phyloP scores from a whole-genome alignment of 2,329 filamentous ascomycete genomes.

The Alternaria longipes region DNA sequence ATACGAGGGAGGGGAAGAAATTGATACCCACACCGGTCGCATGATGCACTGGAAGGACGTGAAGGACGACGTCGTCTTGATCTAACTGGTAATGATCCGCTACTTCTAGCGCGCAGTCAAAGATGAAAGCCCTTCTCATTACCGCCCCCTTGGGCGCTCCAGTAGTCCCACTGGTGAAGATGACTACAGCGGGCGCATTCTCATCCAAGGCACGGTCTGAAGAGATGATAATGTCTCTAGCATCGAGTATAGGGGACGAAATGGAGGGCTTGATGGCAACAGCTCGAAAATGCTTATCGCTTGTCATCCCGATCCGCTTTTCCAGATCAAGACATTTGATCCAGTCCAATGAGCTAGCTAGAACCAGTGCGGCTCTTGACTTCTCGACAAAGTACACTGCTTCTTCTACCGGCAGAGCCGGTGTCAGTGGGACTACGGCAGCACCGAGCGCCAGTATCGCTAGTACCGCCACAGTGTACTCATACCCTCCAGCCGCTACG shows the following conservation, averaged over 20 bases:
- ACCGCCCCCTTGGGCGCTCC: conserved; percentile 58
- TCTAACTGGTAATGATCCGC: conserved; percentile 47
- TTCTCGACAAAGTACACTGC: conserved; percentile 57
- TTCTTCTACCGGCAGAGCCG: conserved; percentile 55
- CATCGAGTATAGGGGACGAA: conserved; percentile 39
- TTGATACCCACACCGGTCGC: conserved; percentile 49
- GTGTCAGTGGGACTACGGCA: conserved; percentile 58
- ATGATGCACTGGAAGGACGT: conserved; percentile 50
- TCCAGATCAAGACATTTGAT: conserved; percentile 40
- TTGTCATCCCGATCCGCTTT: conserved; percentile 35
- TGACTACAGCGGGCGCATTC: conserved; percentile 54
- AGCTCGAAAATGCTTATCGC: conserved; percentile 47
- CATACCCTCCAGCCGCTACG: conserved; percentile 58
- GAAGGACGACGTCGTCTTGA: conserved; percentile 46
- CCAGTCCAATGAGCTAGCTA: conserved; percentile 50
- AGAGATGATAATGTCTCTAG: conserved; percentile 52
- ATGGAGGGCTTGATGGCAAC: conserved; percentile 51
- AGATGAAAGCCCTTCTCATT: conserved; percentile 55
- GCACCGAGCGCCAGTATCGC: conserved; percentile 59
- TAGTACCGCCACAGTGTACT: conserved; percentile 59
- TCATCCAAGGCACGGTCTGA: conserved; percentile 54
- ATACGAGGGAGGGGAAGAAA: conserved; percentile 48
- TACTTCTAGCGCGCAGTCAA: conserved; percentile 45
- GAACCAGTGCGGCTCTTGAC: conserved; percentile 50
- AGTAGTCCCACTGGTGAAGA: conserved; percentile 60